Conservation (phyloP, 495 filamentous ascomycete species). For the Penicillium malachiteum region DNA sequence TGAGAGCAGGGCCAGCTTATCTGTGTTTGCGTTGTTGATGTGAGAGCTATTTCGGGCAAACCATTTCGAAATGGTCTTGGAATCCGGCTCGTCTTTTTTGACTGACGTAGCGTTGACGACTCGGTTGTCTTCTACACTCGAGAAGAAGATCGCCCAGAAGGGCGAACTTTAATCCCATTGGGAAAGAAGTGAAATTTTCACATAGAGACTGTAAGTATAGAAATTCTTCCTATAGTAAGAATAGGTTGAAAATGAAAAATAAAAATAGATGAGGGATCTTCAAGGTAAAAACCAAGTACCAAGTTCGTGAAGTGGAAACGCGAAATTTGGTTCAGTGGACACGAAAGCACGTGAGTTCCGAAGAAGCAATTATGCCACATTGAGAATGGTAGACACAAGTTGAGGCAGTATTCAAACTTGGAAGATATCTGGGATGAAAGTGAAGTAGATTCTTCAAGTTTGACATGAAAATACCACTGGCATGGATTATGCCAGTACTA, state of each 20-base stretch:
- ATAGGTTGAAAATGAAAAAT: not conserved
- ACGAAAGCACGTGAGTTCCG: not conserved
- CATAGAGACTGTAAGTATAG: not conserved
- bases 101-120: conserved; percentile 37
- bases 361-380: too few species aligned
- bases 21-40: conserved; percentile 51
- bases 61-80: conserved; percentile 54
- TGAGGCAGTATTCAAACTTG: too few species aligned
- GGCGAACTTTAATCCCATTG: conserved; percentile 63
- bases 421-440: too few species aligned
- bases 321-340: not conserved
- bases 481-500: too few species aligned
- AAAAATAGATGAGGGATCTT: not conserved
- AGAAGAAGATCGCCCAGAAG: conserved; percentile 61
- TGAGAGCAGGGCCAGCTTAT: conserved; percentile 63
- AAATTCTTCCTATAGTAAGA: not conserved
- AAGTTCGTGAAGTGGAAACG: not conserved
- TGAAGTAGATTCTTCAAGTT: too few species aligned
- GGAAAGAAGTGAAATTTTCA: not conserved
- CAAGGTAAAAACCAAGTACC: not conserved
- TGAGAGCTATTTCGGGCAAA: conserved; percentile 52
- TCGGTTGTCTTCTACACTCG: conserved; percentile 48
- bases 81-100: conserved; percentile 32
- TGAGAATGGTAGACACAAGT: too few species aligned
- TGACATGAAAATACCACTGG: too few species aligned